Evolutionary conservation across 129 eudicot species (phyloP).

Genomic region (Kitagawia praeruptora): DNA sequence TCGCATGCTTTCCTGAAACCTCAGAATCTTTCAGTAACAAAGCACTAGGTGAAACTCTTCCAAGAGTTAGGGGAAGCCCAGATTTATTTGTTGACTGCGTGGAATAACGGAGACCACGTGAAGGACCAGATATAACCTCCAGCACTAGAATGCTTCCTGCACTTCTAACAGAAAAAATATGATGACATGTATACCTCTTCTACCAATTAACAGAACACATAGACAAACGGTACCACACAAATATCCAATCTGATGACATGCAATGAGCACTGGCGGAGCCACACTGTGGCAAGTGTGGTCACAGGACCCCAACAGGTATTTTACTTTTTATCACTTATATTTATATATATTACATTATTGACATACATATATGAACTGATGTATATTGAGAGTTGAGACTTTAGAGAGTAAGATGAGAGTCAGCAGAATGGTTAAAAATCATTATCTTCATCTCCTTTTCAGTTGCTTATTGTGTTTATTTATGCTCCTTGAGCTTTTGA

Average conservation of each 20-base stretch:
- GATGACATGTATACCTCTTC: constrained; percentile 50
- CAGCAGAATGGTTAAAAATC: too few species aligned
- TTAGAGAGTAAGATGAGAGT: too few species aligned
- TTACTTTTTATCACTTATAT: too few species aligned
- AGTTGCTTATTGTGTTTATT: too few species aligned
- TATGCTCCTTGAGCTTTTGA: too few species aligned
- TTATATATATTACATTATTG: too few species aligned
- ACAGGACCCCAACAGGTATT: too few species aligned
- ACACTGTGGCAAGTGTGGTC: too few species aligned
- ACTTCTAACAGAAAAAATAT: constrained; percentile 64
- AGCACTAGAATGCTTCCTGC: constrained; percentile 81
- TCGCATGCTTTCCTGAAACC: constrained; percentile 94
- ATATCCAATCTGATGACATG: not conserved
- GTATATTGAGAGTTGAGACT: too few species aligned
- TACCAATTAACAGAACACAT: constrained; percentile 14
- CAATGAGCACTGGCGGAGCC: too few species aligned
- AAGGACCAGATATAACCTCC: constrained; percentile 92
- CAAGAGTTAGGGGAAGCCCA: constrained; percentile 76
- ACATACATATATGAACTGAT: too few species aligned
- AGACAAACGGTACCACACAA: not conserved
- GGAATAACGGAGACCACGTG: constrained; percentile 59
- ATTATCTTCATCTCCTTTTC: too few species aligned
- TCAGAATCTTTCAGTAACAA: constrained; percentile 72
- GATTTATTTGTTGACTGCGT: constrained; percentile 60
- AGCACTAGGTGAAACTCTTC: constrained; percentile 85